A percentile compares a stretch with the other conserved stretches of the same genome.
Conservation (phyloP, 1,139 yeast genomes). For the Pichia sp. region DNA sequence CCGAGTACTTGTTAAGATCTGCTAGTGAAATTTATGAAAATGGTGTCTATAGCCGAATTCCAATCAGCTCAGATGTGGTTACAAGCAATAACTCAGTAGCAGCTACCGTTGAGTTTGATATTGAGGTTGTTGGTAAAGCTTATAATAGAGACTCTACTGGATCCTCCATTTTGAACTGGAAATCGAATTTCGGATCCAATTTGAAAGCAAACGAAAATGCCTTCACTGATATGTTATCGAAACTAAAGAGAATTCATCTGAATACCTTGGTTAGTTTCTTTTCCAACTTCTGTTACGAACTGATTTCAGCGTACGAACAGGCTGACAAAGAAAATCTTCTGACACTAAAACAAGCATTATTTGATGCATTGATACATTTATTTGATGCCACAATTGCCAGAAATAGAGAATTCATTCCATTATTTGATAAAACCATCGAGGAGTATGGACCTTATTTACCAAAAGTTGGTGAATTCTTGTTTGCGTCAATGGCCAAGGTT, state of each 20-base stretch:
- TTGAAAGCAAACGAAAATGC: slow-evolving; percentile 17
- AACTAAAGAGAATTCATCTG: slow-evolving; percentile 38
- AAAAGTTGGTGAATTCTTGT: slow-evolving; percentile 41
- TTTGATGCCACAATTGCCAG: slow-evolving; percentile 59
- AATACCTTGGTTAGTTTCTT: slow-evolving; percentile 42
- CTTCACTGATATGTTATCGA: slow-evolving; percentile 31
- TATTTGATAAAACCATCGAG: slow-evolving; percentile 41
- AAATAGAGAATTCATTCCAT: slow-evolving; percentile 52
- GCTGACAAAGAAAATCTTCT: slow-evolving; percentile 15
- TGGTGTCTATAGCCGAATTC: slow-evolving; percentile 15
- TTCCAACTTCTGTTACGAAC: slow-evolving; percentile 40
- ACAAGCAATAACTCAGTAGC: slow-evolving; percentile 26
- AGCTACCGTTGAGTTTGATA: slow-evolving; percentile 48
- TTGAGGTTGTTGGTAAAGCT: slow-evolving; percentile 64
- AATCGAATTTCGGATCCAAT: slow-evolving; percentile 32
- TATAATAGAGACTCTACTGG: slow-evolving; percentile 56
- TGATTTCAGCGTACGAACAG: slow-evolving; percentile 25
- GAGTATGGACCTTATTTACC: slow-evolving; percentile 27
- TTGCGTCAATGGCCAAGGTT: slow-evolving; percentile 38
- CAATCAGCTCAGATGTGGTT: slow-evolving; percentile 21
- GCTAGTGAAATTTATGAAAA: slow-evolving; percentile 17
- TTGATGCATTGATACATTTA: slow-evolving; percentile 51
- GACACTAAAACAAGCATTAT: slow-evolving; percentile 27
- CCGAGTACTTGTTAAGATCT: slow-evolving; percentile 31
- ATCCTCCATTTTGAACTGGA: slow-evolving; percentile 52